Evolutionary conservation across 129 eudicot species (phyloP).

Genomic region (Flaveria ramosissima): DNA sequence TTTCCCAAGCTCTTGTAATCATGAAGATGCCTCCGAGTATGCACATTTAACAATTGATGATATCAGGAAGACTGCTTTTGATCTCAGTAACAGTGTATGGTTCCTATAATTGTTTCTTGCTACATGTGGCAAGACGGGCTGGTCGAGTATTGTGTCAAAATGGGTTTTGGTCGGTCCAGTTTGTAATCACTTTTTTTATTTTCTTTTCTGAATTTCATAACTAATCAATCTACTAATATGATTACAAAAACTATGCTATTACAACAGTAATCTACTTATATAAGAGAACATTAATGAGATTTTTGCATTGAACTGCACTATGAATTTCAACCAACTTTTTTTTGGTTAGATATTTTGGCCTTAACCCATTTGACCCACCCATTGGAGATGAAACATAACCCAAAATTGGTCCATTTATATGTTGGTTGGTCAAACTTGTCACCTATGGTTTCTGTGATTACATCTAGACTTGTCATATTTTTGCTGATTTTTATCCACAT

Average conservation of each 20-base stretch:
- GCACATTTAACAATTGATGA: slow-evolving; percentile 45
- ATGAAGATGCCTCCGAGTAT: slow-evolving; percentile 27
- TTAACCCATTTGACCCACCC: background rate
- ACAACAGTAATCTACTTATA: background rate
- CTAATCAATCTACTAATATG: background rate
- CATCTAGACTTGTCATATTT: slow-evolving; percentile 14
- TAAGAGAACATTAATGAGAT: background rate
- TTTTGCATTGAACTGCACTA: background rate
- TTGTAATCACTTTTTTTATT: background rate
- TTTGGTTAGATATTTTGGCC: background rate
- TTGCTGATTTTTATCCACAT: slow-evolving; percentile 18
- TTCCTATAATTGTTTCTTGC: slow-evolving; percentile 22
- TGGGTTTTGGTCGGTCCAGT: background rate
- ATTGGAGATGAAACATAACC: slow-evolving; percentile 1
- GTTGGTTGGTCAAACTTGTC: slow-evolving; percentile 10
- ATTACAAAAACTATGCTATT: background rate
- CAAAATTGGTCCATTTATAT: background rate
- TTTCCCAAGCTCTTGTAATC: slow-evolving; percentile 36
- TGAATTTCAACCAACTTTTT: background rate
- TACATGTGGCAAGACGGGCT: slow-evolving; percentile 17
- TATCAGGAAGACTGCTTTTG: slow-evolving; percentile 59
- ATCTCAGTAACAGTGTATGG: slow-evolving; percentile 67
- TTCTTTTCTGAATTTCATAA: background rate
- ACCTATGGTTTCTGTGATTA: background rate
- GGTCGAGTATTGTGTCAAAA: slow-evolving; percentile 1